Conservation (phyloP, 805 yeast species). For the Candida tammaniensis region DNA sequence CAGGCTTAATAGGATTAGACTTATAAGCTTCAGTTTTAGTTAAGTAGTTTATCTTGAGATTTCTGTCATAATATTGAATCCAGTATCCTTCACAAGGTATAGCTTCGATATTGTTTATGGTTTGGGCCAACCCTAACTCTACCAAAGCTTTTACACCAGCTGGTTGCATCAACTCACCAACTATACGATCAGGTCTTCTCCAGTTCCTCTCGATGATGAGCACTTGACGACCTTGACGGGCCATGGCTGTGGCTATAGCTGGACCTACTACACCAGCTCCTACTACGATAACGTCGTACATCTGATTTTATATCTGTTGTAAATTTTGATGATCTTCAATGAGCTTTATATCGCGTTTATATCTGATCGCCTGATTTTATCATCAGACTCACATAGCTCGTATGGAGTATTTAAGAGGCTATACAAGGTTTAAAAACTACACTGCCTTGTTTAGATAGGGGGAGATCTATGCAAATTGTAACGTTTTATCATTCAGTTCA, state of each 20-base stretch:
- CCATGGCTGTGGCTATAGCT: conserved; percentile 83
- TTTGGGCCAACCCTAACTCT: conserved; percentile 78
- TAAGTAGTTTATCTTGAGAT: conserved; percentile 69
- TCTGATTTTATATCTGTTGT: conserved; percentile 1
- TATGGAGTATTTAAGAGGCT: no score
- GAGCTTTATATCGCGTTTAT: conserved; percentile 6
- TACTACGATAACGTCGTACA: conserved; percentile 77
- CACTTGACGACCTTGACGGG: conserved; percentile 85
- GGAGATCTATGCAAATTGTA: no score
- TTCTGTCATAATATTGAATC: conserved; percentile 60
- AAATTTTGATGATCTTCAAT: no score
- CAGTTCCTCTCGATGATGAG: conserved; percentile 83
- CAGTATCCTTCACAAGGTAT: conserved; percentile 77
- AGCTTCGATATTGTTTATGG: conserved; percentile 75
- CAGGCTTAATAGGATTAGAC: conserved; percentile 44
- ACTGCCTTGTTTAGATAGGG: no score
- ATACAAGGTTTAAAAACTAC: no score
- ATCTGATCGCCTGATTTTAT: conserved; percentile 5
- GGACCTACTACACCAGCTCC: conserved; percentile 99
- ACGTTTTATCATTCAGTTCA: no score
- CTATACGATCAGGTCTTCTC: conserved; percentile 91
- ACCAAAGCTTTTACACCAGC: conserved; percentile 85
- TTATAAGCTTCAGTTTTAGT: conserved; percentile 46
- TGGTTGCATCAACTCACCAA: conserved; percentile 96
- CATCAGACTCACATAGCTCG: no score